Evolutionary conservation across 2,329 filamentous ascomycete species (phyloP), one percentile per base, ranked within the genome.

Genomic region (Aureobasidium sp.): DNA sequence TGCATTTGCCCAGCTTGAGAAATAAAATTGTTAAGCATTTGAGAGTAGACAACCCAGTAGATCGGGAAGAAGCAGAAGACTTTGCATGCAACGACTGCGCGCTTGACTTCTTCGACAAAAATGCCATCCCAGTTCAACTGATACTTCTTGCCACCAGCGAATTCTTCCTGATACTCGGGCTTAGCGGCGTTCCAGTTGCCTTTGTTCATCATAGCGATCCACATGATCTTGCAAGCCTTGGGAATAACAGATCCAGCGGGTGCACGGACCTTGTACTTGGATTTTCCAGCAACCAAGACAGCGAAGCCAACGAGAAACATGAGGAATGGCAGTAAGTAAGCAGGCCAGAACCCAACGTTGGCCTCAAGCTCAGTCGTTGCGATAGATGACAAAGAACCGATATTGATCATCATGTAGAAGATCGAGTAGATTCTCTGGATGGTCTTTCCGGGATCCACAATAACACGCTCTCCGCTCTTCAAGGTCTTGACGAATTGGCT

Each of bases 351-450:
- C 3, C 81, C 82, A 54, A 82, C 68, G 60, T 83, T 76, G 55
- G 78, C 71, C 66, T 90, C 86, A 71, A 88, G 77, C 63, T 81
- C 83, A 1, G 80, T 80, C 0, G 82, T 88, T 6, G 79, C 81
- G 59, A 88, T 76, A 16, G 49, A 48, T 0, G 80, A 85, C 6
- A 90, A 72, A 1, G 82, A 79, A n/a, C 85, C 86, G 14, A 89
- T 60, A 67, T 89, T 88, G 64, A 88, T 87, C 68, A 80, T 84
- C 66, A 77, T 66, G 69, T 88, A 88, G 71, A 87, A 88, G 63
- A 87, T 78, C 17, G 17, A 37, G 35, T 74, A 74, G 55, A 76
- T 75, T 5, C 73, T 63, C 60, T 73, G 70, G 55, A 72, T 72
- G 24, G 73, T 76, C 58, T 74, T 71, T 16, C 70, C 65, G 12